phyloP scores from a whole-genome alignment of 2,329 filamentous ascomycete genomes.

The Penicillium verrucosum region DNA sequence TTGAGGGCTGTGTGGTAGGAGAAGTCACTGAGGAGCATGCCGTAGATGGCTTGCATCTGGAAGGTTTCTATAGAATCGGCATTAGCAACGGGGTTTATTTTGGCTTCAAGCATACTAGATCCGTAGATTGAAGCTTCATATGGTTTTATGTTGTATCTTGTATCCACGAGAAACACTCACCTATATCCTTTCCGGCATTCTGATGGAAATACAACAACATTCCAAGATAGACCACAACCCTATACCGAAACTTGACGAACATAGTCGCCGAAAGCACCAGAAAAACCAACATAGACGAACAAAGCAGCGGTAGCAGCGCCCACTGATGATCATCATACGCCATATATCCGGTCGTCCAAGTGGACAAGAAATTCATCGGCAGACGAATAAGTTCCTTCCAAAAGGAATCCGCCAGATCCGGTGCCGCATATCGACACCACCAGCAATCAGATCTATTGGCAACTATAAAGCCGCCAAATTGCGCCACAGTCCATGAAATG shows the following conservation, averaged over 20 bases:
- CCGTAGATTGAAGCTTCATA: not conserved
- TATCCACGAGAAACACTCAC: constrained; percentile 31
- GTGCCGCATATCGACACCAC: constrained; percentile 53
- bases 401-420: constrained; percentile 44
- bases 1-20: constrained; percentile 48
- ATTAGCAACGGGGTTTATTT: not conserved
- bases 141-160: not conserved
- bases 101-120: not conserved
- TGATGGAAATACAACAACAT: constrained; percentile 51
- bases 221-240: constrained; percentile 46
- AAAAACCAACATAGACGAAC: constrained; percentile 52
- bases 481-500: constrained; percentile 50
- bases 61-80: constrained; percentile 47
- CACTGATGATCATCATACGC: constrained; percentile 56
- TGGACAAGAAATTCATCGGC: constrained; percentile 46
- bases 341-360: constrained; percentile 53
- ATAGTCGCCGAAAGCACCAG: constrained; percentile 45
- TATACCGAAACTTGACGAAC: constrained; percentile 48
- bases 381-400: constrained; percentile 46
- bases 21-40: constrained; percentile 52
- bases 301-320: constrained; percentile 51
- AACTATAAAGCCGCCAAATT: constrained; percentile 49
- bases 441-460: constrained; percentile 49
- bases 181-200: constrained; percentile 45
- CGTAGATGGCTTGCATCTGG: constrained; percentile 51